A percentile compares a stretch with the other conserved stretches of the same genome.
Evolutionary conservation across 495 filamentous ascomycete genomes (phyloP).

Genomic region (Penicillium argentinense): DNA sequence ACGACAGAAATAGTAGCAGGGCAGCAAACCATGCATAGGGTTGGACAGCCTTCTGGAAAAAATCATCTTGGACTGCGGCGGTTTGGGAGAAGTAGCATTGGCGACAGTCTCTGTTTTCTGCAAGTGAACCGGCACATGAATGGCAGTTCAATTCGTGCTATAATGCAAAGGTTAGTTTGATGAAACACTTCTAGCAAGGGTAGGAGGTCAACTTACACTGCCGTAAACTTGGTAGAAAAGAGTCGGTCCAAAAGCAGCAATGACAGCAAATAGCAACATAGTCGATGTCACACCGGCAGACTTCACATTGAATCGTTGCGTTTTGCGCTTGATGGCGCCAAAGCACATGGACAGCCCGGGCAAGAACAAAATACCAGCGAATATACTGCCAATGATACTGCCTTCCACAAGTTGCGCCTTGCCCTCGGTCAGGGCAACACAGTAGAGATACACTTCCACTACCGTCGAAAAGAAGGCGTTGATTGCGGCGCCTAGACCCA

Average conservation of each 20-base stretch:
- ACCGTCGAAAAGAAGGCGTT: constrained; percentile 99
- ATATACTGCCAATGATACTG: constrained; percentile 95
- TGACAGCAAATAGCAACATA: constrained; percentile 95
- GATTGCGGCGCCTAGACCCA: constrained; percentile 97
- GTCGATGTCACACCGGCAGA: constrained; percentile 97
- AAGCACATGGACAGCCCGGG: constrained; percentile 99
- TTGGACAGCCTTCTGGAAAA: constrained; percentile 85
- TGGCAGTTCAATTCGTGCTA: constrained; percentile 91
- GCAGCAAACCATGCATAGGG: constrained; percentile 92
- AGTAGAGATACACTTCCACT: constrained; percentile 98
- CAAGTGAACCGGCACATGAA: constrained; percentile 60
- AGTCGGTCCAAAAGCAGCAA: constrained; percentile 95
- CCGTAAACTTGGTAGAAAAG: constrained; percentile 99
- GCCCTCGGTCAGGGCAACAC: constrained; percentile 87
- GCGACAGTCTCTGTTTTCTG: constrained; percentile 68
- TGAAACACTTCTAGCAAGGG: background rate
- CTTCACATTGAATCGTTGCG: constrained; percentile 95
- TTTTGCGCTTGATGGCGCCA: constrained; percentile 95
- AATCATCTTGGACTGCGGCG: constrained; percentile 79
- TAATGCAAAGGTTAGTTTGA: constrained; percentile 24
- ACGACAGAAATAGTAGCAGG: constrained; percentile 83
- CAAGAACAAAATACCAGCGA: constrained; percentile 93
- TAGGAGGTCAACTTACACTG: constrained; percentile 60
- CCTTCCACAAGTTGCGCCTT: constrained; percentile 94
- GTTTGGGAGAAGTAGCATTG: constrained; percentile 91